Percentiles rank a stretch among this genome's conserved stretches.
phyloP scores from a whole-genome alignment of 306 rosid species.

The Pyrus communis region DNA sequence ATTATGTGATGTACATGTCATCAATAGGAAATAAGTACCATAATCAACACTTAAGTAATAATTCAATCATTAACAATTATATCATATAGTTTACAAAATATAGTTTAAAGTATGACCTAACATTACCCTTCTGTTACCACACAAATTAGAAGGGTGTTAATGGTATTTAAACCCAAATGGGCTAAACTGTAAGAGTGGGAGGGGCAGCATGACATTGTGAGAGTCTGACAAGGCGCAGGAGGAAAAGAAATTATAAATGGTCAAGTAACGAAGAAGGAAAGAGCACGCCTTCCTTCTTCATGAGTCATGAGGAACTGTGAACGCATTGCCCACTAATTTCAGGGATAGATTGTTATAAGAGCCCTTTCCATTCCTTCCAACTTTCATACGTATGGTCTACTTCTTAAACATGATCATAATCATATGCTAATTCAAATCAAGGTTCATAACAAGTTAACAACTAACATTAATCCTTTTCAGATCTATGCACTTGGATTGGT shows the following conservation, averaged over 20 bases:
- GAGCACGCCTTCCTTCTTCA: constrained; percentile 2
- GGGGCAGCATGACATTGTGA: constrained; percentile 28
- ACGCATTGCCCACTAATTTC: background rate
- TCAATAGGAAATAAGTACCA: too few species aligned
- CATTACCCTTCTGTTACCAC: too few species aligned
- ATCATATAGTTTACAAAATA: too few species aligned
- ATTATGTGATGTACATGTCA: too few species aligned
- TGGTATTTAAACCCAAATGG: background rate
- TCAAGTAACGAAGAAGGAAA: background rate
- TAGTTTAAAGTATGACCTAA: too few species aligned
- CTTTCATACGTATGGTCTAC: background rate
- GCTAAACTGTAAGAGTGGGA: constrained; percentile 1
- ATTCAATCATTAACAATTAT: too few species aligned
- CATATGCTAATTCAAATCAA: background rate
- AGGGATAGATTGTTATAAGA: background rate
- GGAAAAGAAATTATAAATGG: background rate
- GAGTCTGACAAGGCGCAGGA: constrained; percentile 56
- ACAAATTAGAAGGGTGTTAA: too few species aligned
- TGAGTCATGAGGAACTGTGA: background rate
- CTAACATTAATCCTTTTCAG: background rate
- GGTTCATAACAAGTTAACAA: background rate
- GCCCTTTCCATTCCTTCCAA: background rate
- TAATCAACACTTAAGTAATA: too few species aligned
- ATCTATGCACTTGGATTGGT: background rate
- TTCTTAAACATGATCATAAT: background rate